A percentile compares a stretch with the other conserved stretches of the same genome.
These are phyloP conservation scores for Fusarium chlamydosporum DNA, from an alignment of 2,329 filamentous ascomycete genomes.

Conservation along the genomic window DNA sequence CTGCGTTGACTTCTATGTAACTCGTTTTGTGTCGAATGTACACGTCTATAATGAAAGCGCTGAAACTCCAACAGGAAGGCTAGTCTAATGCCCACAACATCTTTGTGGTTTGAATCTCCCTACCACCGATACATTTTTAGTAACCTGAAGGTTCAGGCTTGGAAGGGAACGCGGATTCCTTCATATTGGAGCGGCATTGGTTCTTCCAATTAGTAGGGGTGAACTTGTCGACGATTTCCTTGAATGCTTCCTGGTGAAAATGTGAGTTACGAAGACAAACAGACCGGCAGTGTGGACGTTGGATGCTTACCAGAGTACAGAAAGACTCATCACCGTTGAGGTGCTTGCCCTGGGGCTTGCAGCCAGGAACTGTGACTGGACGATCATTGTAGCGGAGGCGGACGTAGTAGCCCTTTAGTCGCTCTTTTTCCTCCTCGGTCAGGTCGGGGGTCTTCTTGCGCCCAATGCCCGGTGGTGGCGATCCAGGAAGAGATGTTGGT, in stretches of 20 bases:
- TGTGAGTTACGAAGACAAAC: slow-evolving; percentile 16
- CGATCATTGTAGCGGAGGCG: slow-evolving; percentile 92
- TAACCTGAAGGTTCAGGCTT: slow-evolving; percentile 68
- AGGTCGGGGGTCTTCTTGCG: slow-evolving; percentile 72
- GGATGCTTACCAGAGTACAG: slow-evolving; percentile 80
- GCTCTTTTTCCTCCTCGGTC: slow-evolving; percentile 68
- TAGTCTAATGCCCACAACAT: neutral
- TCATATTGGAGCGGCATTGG: slow-evolving; percentile 64
- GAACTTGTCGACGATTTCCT: slow-evolving; percentile 90
- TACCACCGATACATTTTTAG: slow-evolving; percentile 6
- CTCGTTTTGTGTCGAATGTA: neutral
- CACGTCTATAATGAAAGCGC: slow-evolving; percentile 1
- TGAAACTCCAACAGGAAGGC: slow-evolving; percentile 9
- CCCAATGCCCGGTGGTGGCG: slow-evolving; percentile 65
- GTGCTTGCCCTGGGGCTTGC: slow-evolving; percentile 82
- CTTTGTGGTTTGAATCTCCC: neutral
- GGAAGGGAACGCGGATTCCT: slow-evolving; percentile 61
- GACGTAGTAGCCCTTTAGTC: slow-evolving; percentile 84
- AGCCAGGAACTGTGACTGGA: slow-evolving; percentile 85
- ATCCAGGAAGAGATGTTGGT: slow-evolving; percentile 44
- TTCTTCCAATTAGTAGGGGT: slow-evolving; percentile 83
- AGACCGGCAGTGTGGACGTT: neutral
- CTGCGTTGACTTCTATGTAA: neutral
- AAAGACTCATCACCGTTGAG: slow-evolving; percentile 88
- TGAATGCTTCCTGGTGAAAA: slow-evolving; percentile 83